Percentiles rank a stretch among this genome's conserved stretches.
Evolutionary conservation across 805 yeast genomes (phyloP).

Genomic region (Vanderwaltozyma tropicalis): DNA sequence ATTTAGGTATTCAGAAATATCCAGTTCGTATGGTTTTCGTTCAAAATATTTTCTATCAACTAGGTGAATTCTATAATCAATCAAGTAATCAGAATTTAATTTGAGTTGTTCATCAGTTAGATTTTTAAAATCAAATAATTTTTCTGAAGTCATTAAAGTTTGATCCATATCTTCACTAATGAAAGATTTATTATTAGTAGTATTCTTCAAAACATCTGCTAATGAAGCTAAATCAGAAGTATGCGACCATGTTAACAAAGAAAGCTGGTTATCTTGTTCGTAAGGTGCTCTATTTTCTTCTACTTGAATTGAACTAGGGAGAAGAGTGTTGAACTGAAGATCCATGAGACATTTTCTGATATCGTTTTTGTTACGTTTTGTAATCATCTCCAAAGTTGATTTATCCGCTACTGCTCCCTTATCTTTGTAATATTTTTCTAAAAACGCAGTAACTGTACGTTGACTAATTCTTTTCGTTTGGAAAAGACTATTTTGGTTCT

Average conservation of each 20-base stretch:
- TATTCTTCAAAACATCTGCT: slow-evolving; percentile 11
- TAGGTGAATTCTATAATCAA: slow-evolving; percentile 20
- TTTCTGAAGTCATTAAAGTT: slow-evolving; percentile 14
- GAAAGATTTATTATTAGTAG: slow-evolving; percentile 11
- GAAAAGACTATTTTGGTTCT: slow-evolving; percentile 33
- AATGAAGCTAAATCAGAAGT: slow-evolving; percentile 10
- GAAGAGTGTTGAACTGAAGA: slow-evolving; percentile 30
- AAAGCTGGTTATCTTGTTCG: not conserved
- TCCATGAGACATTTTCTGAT: slow-evolving; percentile 38
- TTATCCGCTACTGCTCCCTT: slow-evolving; percentile 28
- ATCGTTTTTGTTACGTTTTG: slow-evolving; percentile 29
- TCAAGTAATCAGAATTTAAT: slow-evolving; percentile 18
- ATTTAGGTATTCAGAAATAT: slow-evolving; percentile 8
- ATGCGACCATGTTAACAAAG: not conserved
- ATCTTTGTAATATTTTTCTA: slow-evolving; percentile 21
- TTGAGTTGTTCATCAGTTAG: slow-evolving; percentile 15
- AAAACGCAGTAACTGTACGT: slow-evolving; percentile 27
- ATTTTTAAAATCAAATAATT: not conserved
- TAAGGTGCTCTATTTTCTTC: not conserved
- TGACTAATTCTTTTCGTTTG: slow-evolving; percentile 19
- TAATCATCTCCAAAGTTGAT: slow-evolving; percentile 23
- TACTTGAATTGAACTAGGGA: slow-evolving; percentile 4
- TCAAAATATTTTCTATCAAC: slow-evolving; percentile 8
- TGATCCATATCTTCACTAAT: slow-evolving; percentile 15
- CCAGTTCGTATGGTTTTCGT: slow-evolving; percentile 18